Evolutionary conservation across 257 asterid species (phyloP), one percentile per base, ranked within the genome.

Genomic region (Solanum etuberosum): DNA sequence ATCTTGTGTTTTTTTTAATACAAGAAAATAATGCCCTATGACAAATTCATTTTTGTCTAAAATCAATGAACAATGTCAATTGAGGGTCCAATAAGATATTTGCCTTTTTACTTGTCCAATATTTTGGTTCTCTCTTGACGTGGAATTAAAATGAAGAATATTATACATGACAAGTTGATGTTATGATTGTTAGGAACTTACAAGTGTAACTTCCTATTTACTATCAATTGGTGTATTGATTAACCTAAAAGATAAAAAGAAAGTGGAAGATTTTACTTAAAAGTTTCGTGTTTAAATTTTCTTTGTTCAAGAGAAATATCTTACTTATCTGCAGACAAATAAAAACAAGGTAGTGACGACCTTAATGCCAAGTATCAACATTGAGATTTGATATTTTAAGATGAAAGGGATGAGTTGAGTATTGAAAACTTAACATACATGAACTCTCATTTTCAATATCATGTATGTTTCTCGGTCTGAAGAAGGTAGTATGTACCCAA

Each of bases 401-500:
- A 38, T 42, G n/a, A 77, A 38, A 6, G 6, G 57, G 54, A 11
- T 74, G 54, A 38, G 7, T 3, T 74, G 9, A 73, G 23, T 37
- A 21, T 13, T 71, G 27, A 71, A 18, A 11, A 73, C 2, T 13
- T 38, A 76, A 13, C 35, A n/a, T 40, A 6, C 3, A 74, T 1
- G 59, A 40, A 77, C 5, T 77, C 25, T 42, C 35, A 76, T 76
- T 23, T 38, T 76, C 37, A 42, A 77, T 40, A 77, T 42, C 37
- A 42, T 25, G 13, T 3, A 29, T 7, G 12, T 77, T 25, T 77
- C 59, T 3, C 40, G 9, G 37, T 40, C 0, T 51, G 9, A 51
- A 6, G n/a, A 54, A 0, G 0, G 0, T 54, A 54, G n/a, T 0
- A 18, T 18, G 63, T 54, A 54, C 0, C 2, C n/a, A 18, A 18